Conservation (phyloP, 805 yeast genomes). For the Myxozyma kluyveri region DNA sequence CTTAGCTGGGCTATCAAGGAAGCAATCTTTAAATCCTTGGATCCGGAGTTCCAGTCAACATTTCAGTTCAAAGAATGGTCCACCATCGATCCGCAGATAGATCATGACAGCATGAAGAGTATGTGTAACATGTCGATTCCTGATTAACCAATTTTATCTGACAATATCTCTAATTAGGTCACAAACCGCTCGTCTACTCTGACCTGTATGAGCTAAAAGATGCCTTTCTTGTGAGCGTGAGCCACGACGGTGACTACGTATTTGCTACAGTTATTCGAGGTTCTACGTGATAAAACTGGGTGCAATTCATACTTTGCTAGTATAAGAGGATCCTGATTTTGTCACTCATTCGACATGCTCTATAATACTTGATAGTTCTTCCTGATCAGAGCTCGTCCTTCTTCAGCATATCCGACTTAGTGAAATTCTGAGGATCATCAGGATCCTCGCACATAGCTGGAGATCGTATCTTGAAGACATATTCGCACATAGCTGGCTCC, state of each 20-base stretch:
- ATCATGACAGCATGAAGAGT: not conserved
- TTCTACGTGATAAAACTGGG: not conserved
- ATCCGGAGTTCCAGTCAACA: conserved; percentile 10
- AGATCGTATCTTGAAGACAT: conserved; percentile 46
- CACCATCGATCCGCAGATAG: conserved; percentile 13
- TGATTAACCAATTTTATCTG: not conserved
- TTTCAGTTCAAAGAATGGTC: conserved; percentile 27
- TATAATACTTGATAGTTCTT: no score
- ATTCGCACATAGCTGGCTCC: conserved; percentile 88
- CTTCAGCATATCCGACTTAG: not conserved
- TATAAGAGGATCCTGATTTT: no score
- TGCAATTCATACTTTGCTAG: not conserved
- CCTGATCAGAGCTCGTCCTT: conserved; percentile 31
- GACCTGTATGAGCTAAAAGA: not conserved
- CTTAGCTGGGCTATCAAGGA: conserved; percentile 30
- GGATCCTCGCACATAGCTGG: conserved; percentile 36
- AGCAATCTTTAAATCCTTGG: conserved; percentile 26
- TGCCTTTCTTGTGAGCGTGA: conserved; percentile 16
- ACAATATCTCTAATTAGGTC: not conserved
- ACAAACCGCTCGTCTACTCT: not conserved
- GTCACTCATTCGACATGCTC: no score
- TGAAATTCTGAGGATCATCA: not conserved
- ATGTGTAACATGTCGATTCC: not conserved
- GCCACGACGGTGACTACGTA: conserved; percentile 29
- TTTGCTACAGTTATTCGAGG: conserved; percentile 18